Conservation (phyloP, 2,329 filamentous ascomycete genomes). For the Aureobasidium sp. region DNA sequence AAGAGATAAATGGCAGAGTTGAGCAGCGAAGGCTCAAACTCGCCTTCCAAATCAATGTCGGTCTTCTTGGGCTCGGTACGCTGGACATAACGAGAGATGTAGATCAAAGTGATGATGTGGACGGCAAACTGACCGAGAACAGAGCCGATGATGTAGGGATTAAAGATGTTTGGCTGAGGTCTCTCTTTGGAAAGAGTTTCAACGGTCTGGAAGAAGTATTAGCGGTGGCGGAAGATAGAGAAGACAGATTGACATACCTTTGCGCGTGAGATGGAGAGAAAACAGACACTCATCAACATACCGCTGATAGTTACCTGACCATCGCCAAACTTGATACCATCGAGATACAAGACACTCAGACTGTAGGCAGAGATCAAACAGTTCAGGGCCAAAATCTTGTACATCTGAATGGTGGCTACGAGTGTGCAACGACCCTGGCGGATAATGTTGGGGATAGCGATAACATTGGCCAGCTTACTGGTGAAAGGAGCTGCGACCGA, state of each 20-base stretch:
- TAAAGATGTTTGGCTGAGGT: slow-evolving; percentile 98
- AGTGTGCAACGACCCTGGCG: slow-evolving; percentile 95
- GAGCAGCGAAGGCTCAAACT: slow-evolving; percentile 86
- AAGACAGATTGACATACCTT: slow-evolving; percentile 47
- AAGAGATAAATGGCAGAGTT: slow-evolving; percentile 96
- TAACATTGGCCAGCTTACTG: slow-evolving; percentile 91
- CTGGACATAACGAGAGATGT: slow-evolving; percentile 85
- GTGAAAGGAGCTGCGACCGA: slow-evolving; percentile 97
- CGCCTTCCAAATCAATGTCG: slow-evolving; percentile 83
- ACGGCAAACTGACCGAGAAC: slow-evolving; percentile 96
- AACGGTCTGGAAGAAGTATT: slow-evolving; percentile 54
- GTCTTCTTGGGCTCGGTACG: slow-evolving; percentile 62
- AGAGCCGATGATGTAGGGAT: slow-evolving; percentile 96
- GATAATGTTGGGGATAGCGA: slow-evolving; percentile 97
- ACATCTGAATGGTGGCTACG: slow-evolving; percentile 99
- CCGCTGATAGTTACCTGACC: slow-evolving; percentile 97
- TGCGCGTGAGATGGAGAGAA: slow-evolving; percentile 95
- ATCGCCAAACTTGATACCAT: slow-evolving; percentile 98
- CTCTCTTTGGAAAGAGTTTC: slow-evolving; percentile 94
- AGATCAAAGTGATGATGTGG: slow-evolving; percentile 89
- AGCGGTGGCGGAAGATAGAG: slow-evolving; percentile 20
- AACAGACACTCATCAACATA: slow-evolving; percentile 99
- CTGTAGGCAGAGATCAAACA: slow-evolving; percentile 98
- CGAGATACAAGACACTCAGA: slow-evolving; percentile 88
- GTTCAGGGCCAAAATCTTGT: slow-evolving; percentile 97